phyloP scores from a whole-genome alignment of 768 basidiomycete genomes.

The Amanita inopinata region DNA sequence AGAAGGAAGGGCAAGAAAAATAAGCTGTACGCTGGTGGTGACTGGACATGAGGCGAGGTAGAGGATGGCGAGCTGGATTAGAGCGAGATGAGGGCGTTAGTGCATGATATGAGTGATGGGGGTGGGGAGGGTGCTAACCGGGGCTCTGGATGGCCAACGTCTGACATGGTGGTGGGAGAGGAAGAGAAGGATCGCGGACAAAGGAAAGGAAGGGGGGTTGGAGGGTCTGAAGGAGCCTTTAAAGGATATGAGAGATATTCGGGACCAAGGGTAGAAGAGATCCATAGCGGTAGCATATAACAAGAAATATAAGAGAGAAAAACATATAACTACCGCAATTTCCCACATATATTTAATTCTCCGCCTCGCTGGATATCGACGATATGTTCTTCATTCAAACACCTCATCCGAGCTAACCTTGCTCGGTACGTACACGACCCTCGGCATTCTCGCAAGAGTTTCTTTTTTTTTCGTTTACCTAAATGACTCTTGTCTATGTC shows the following conservation, averaged over 20 bases:
- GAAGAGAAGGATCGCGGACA: background rate
- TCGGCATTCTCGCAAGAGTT: constrained; percentile 1
- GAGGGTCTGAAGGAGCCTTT: background rate
- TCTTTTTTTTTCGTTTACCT: constrained; percentile 2
- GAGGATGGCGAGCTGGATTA: background rate
- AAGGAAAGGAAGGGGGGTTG: background rate
- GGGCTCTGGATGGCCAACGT: background rate
- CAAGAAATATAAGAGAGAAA: constrained; percentile 4
- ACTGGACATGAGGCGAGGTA: background rate
- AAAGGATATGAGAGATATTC: constrained; percentile 5
- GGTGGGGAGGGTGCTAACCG: background rate
- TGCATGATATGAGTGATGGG: background rate
- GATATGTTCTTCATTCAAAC: constrained; percentile 2
- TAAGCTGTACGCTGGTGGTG: background rate
- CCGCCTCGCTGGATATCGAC: background rate
- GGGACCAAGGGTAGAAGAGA: constrained; percentile 4
- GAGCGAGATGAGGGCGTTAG: background rate
- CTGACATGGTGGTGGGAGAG: background rate
- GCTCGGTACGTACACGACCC: constrained; percentile 4
- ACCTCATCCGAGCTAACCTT: background rate
- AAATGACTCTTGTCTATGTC: constrained; percentile 1
- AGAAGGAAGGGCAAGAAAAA: background rate
- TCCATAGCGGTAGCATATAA: constrained; percentile 3
- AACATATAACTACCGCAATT: constrained; percentile 2
- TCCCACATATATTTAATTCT: constrained; percentile 4